These are phyloP conservation scores for Mycosphaerella arachidis DNA, from an alignment of 2,329 filamentous ascomycete genomes.

Conservation along the genomic window DNA sequence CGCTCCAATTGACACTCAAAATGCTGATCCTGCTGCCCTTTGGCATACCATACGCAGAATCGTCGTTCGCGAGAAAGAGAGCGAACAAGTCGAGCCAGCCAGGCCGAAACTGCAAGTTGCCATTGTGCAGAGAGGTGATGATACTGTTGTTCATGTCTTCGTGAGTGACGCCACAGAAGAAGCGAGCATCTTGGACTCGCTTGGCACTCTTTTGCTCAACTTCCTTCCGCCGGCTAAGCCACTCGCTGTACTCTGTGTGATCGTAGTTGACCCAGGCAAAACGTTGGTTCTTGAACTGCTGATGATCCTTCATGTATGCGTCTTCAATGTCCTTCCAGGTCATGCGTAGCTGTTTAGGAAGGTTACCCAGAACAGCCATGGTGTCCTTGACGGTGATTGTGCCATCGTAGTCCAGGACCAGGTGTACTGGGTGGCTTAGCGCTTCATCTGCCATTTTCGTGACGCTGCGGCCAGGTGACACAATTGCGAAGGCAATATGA, in stretches of 20 bases:
- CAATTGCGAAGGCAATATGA: neutral
- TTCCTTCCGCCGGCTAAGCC: constrained; percentile 34
- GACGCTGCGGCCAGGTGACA: neutral
- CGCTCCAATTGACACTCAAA: constrained; percentile 48
- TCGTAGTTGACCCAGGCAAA: constrained; percentile 26
- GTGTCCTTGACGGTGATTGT: constrained; percentile 45
- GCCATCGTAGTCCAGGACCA: constrained; percentile 46
- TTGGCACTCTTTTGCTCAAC: constrained; percentile 41
- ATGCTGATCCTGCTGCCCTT: constrained; percentile 29
- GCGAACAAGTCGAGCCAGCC: constrained; percentile 36
- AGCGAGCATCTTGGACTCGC: constrained; percentile 36
- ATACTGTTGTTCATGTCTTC: constrained; percentile 28
- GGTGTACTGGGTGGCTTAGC: constrained; percentile 15
- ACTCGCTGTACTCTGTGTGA: constrained; percentile 34
- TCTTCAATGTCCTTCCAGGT: constrained; percentile 36
- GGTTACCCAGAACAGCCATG: constrained; percentile 38
- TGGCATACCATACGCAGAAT: neutral
- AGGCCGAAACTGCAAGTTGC: constrained; percentile 34
- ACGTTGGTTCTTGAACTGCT: constrained; percentile 30
- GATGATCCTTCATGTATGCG: constrained; percentile 41
- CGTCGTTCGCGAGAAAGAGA: constrained; percentile 12
- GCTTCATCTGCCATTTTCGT: constrained; percentile 8
- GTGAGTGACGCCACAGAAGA: constrained; percentile 38
- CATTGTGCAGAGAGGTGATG: constrained; percentile 29
- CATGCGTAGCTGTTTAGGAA: constrained; percentile 31